Base-by-base conservation (phyloP, 805 yeast genomes). In the Torulaspora quercuum region DNA sequence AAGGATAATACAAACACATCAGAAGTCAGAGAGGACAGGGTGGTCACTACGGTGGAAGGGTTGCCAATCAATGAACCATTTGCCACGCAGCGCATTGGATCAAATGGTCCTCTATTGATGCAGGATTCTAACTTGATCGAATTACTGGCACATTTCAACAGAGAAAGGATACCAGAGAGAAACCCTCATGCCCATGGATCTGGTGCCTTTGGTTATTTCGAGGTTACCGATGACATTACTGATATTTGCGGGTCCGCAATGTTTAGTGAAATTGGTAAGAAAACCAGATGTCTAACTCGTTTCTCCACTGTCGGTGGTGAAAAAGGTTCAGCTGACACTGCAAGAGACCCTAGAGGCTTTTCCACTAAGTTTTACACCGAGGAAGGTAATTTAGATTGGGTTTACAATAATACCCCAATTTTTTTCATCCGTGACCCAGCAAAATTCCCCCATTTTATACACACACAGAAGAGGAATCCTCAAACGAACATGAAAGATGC, bases 181-280 rank as follows among this genome's bases (percentile, higher is more conserved):
- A 95, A 86, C 39, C 95, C 87, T 22, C 95, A 86, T 57, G 95
- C 95, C 37, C 86, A 86, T 61, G 95, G 95, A 50, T 82, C 89
- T 9, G 95, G 95, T 57, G 95, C 95, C 7, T 84, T 71, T 59
- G 95, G 95, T 48, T 74, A 71, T 48, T 87, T 87, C 59, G 94
- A 83, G 62, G 89, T 82, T 35, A 86, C 95, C 8, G 90, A 86
- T 50, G 94, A 85, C 53, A 78, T 85, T 54, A 67, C 85, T 7
- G 90, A 83, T 58, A 54, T 83, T 30, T 76, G 82, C 55, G 69
- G 73, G 16, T 78, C 92, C 33, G 76, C 76, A 38, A 83, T 87
- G 67, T 73, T 87, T 50, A 73, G 75, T 47, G 67, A 74, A 29
- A 71, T 82, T 38, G 96, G 96, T 50, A 85, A 85, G 68, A 82